Conservation (phyloP, 371 early-diverging fungal species). For the Syncephalastrum monosporum region DNA sequence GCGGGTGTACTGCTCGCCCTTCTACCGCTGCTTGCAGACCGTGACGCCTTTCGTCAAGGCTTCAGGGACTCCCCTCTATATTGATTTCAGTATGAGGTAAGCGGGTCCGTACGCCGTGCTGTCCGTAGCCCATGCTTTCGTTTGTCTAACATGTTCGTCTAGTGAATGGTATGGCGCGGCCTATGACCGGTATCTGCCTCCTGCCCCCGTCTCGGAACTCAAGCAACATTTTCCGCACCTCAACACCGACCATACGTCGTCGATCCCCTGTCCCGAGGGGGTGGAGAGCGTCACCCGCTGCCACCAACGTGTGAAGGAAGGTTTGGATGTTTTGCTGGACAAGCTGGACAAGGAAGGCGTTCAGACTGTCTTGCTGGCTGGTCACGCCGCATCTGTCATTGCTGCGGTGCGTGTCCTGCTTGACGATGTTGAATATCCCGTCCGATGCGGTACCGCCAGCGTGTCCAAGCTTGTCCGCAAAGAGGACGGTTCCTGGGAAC, state of each 20-base stretch:
- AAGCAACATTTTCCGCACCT: conserved; percentile 28
- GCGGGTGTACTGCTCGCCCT: conserved; percentile 35
- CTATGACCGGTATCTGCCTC: conserved; percentile 25
- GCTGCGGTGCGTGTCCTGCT: conserved; percentile 33
- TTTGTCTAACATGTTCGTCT: neutral
- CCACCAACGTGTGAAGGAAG: conserved; percentile 30
- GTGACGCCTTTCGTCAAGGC: conserved; percentile 28
- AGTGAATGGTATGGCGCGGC: conserved; percentile 44
- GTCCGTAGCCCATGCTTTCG: too few species aligned
- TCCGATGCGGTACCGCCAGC: conserved; percentile 28
- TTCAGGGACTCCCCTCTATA: conserved; percentile 20
- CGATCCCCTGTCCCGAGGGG: conserved; percentile 24
- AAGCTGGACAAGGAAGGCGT: conserved; percentile 20
- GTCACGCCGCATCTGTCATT: conserved; percentile 43
- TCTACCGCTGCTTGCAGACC: conserved; percentile 37
- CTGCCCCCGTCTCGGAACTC: conserved; percentile 23
- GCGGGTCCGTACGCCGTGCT: neutral
- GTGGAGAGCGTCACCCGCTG: conserved; percentile 26
- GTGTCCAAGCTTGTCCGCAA: conserved; percentile 29
- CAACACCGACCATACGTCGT: conserved; percentile 17
- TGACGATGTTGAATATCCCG: conserved; percentile 21
- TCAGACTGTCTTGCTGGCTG: conserved; percentile 24
- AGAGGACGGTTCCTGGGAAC: conserved; percentile 23
- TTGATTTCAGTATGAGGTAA: conserved; percentile 38
- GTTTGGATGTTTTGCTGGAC: conserved; percentile 24